Base-by-base conservation (phyloP, 176 grass and related monocot species). In the Avena sativa region DNA sequence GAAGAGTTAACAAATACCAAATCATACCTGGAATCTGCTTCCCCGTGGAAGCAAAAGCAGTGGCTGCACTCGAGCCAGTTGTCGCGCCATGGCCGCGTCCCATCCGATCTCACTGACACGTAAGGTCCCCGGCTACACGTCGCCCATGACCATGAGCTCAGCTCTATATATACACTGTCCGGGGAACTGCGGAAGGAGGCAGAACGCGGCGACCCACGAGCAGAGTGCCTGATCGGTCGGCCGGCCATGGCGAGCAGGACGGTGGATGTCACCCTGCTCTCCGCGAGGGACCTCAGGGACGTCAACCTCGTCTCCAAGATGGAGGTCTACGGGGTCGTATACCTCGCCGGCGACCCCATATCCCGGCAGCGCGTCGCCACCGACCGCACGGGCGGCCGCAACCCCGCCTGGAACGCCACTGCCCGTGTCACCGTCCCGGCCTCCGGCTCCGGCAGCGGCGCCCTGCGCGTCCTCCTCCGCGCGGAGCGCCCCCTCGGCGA, bases 261-360 rank as follows among this genome's bases (percentile, higher is more conserved):
- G 58, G 78, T 90, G 70, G 86, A 90, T 52, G 56, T 90, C 26
- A 90, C 85, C 17, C 77, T 93, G 79, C 53, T 93, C 9, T 93
- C 88, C 1, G 86, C 88, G 57, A 40, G 84, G 50, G 91, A 90
- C 72, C 88, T 93, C 7, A 78, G 80, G 50, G 61, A 64, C 47
- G 78, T 86, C 3, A 88, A 82, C 82, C 53, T 86, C 26, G 60
- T 93, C 20, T 90, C 91, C 36, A 93, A 90, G 85, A 88, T 93
- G 91, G 82, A 85, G 71, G 88, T 90, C 50, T 93, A 93, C 88
- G 85, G 79, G 17, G 79, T 90, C 1, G 85, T 78, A 4, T 90
- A 87, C 86, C 40, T 91, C 69, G 55, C 86, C 52, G 89, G 83
- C 2, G 79, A 91, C 74, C 79, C 92, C 8, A 76, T 71, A 1